Conservation (phyloP, 1,284 basidiomycete species). For the Neotropicomus parvogracilis region DNA sequence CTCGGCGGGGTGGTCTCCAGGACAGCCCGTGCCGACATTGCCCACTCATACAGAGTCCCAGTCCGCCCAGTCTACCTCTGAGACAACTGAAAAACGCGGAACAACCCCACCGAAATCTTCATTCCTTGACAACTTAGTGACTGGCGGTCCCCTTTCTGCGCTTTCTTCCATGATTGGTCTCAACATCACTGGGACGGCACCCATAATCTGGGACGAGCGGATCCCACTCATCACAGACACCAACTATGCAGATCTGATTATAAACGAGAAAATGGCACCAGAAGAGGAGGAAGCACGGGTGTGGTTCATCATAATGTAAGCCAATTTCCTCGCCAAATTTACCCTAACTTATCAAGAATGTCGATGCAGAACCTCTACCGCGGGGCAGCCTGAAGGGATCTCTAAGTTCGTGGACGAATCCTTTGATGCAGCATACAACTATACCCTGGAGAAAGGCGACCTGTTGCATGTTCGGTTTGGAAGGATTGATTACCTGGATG, state of each 20-base stretch:
- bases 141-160: slow-evolving; percentile 43
- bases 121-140: slow-evolving; percentile 29
- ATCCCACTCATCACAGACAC: slow-evolving; percentile 73
- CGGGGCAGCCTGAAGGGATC: slow-evolving; percentile 54
- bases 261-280: slow-evolving; percentile 57
- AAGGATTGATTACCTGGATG: slow-evolving; percentile 77
- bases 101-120: slow-evolving; percentile 16
- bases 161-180: slow-evolving; percentile 58
- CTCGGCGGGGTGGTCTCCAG: slow-evolving; percentile 73
- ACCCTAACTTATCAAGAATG: slow-evolving; percentile 2
- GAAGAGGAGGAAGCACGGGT: slow-evolving; percentile 63
- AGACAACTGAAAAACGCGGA: slow-evolving; percentile 17
- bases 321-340: slow-evolving; percentile 12
- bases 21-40: slow-evolving; percentile 46
- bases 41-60: slow-evolving; percentile 17
- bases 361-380: slow-evolving; percentile 53
- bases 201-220: slow-evolving; percentile 60
- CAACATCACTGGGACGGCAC: slow-evolving; percentile 61
- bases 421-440: slow-evolving; percentile 69
- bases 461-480: slow-evolving; percentile 70
- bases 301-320: slow-evolving; percentile 73
- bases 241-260: slow-evolving; percentile 65
- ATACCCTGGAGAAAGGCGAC: slow-evolving; percentile 55
- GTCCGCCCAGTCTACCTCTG: slow-evolving; percentile 16
- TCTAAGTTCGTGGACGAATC: slow-evolving; percentile 65